Percentiles rank a stretch among this genome's conserved stretches.
Evolutionary conservation across 2,329 filamentous ascomycete species (phyloP).

Genomic region (Byssoonygena ceratinophila): DNA sequence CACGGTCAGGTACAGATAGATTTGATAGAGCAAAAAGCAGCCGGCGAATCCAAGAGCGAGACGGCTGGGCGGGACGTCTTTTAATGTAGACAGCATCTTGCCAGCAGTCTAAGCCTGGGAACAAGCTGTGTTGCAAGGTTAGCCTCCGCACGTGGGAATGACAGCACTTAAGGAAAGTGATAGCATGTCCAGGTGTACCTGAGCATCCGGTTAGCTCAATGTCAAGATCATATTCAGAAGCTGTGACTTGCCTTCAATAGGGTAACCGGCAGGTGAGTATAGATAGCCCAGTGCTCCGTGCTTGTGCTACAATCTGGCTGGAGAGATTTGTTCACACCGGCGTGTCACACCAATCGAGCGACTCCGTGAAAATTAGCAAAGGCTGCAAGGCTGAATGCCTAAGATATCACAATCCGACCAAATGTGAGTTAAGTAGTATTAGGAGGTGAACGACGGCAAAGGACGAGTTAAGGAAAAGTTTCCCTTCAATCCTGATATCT

Average conservation of each 20-base stretch:
- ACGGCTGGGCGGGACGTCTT: conserved; percentile 5
- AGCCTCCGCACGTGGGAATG: not conserved
- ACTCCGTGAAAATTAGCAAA: not conserved
- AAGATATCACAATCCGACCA: no score
- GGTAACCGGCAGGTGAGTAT: not conserved
- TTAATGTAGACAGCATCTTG: conserved; percentile 12
- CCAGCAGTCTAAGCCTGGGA: not conserved
- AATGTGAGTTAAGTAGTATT: no score
- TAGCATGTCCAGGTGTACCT: not conserved
- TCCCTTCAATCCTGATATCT: not conserved
- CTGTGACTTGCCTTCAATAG: not conserved
- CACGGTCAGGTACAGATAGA: conserved; percentile 14
- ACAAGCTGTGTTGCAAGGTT: not conserved
- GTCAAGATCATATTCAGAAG: no score
- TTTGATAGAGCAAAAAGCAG: conserved; percentile 12
- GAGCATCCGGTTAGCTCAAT: no score
- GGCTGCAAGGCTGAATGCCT: no score
- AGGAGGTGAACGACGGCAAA: not conserved
- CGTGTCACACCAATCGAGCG: conserved; percentile 2
- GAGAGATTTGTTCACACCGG: not conserved
- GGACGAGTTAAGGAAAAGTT: not conserved
- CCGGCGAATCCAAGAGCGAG: conserved; percentile 5
- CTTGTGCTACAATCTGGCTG: not conserved
- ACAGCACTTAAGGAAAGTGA: no score
- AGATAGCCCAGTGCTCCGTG: not conserved